These are phyloP conservation scores for Aspergillus nanangensis DNA, from an alignment of 495 filamentous ascomycete genomes.

Conservation along the genomic window DNA sequence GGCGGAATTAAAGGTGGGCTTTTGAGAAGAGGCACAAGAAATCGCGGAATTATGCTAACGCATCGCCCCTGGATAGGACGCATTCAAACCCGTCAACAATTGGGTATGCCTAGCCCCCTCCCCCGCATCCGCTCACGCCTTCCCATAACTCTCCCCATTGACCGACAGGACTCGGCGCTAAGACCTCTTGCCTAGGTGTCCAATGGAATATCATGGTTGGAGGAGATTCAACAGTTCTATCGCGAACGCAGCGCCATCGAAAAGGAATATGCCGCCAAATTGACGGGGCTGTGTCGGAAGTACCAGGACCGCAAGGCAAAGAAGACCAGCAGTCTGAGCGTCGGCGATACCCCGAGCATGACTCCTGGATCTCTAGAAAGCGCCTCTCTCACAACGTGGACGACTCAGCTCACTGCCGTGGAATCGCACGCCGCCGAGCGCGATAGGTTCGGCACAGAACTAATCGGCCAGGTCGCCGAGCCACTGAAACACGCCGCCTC, in stretches of 20 bases:
- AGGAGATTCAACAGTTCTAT: conserved; percentile 96
- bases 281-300: conserved; percentile 83
- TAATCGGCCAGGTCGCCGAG: conserved; percentile 75
- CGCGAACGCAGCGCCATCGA: conserved; percentile 89
- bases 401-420: conserved; percentile 82
- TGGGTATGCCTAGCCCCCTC: conserved; percentile 57
- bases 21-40: not conserved
- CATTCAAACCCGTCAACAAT: conserved; percentile 86
- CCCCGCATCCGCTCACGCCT: conserved; percentile 12
- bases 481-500: conserved; percentile 66
- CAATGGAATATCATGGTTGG: conserved; percentile 87
- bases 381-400: conserved; percentile 95
- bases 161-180: conserved; percentile 22
- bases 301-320: conserved; percentile 95
- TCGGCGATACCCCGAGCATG: conserved; percentile 88
- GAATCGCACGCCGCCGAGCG: conserved; percentile 87
- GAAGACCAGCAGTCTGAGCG: conserved; percentile 83
- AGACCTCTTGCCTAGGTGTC: conserved; percentile 52
- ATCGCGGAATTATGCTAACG: not conserved
- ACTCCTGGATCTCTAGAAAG: conserved; percentile 95
- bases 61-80: conserved; percentile 56
- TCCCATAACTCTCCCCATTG: conserved; percentile 10
- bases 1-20: conserved; percentile 78
- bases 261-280: conserved; percentile 89
- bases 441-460: conserved; percentile 72